Evolutionary conservation across 176 grass and related monocot genomes (phyloP).

Genomic region (Typha latifolia): DNA sequence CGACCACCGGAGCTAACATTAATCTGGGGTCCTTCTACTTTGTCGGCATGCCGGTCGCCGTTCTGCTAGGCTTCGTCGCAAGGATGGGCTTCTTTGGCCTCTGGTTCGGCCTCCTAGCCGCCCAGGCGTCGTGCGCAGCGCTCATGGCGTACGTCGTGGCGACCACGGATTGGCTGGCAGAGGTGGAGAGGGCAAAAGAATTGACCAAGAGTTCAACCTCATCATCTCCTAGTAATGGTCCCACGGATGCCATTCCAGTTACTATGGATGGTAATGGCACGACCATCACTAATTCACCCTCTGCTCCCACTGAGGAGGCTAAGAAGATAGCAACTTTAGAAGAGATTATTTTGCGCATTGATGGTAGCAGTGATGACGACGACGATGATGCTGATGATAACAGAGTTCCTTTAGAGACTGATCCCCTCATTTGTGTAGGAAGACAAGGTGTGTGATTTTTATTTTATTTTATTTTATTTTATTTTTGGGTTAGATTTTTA

Average conservation of each 20-base stretch:
- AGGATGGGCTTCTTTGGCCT: slow-evolving; percentile 74
- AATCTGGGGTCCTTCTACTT: slow-evolving; percentile 93
- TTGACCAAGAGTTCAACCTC: slow-evolving; percentile 16
- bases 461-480: background rate
- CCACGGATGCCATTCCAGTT: background rate
- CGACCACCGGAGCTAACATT: slow-evolving; percentile 61
- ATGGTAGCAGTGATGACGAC: background rate
- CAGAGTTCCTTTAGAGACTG: background rate
- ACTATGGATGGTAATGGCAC: background rate
- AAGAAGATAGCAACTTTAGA: background rate
- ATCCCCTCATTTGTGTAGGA: slow-evolving; percentile 4
- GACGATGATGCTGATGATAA: background rate
- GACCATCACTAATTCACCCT: background rate
- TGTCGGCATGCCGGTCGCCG: slow-evolving; percentile 86
- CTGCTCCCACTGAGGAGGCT: background rate
- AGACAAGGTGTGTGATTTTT: background rate
- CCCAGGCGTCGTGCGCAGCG: slow-evolving; percentile 66
- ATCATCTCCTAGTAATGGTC: background rate
- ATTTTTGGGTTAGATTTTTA: background rate
- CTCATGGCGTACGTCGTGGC: slow-evolving; percentile 60
- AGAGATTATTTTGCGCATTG: background rate
- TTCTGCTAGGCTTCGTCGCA: slow-evolving; percentile 48
- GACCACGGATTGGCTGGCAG: slow-evolving; percentile 60
- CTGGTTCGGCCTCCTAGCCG: slow-evolving; percentile 84
- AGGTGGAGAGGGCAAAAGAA: slow-evolving; percentile 62